Evolutionary conservation across 2,329 filamentous ascomycete species (phyloP), one percentile per base, ranked within the genome.

Genomic region (Daldinia sp.): DNA sequence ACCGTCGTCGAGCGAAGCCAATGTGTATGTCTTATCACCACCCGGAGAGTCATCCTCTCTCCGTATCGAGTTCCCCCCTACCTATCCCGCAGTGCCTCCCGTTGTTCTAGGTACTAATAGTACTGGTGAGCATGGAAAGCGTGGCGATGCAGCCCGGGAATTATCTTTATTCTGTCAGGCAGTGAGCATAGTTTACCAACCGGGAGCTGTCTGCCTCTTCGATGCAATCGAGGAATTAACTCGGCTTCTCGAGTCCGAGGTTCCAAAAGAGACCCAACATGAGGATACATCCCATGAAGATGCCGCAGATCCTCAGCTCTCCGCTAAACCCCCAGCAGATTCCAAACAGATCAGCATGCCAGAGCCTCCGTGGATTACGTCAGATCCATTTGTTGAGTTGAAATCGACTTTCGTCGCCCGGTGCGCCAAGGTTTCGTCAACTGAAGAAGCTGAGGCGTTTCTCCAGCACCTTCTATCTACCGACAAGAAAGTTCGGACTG

Each of bases 371-470:
- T 99, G 96, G 96, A 85, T 85, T 0, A 72, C 94, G 0, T 97
- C 93, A 0, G 89, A 92, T 4, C 85, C 89, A 0, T 81, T 96
- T 6, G 86, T 89, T 0, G 94, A 97, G 79, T 91, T 93, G 78
- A 97, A 93, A 77, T 98, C 94, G 0, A 89, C 93, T 1, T 99
- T 99, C 78, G 75, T 98, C 50, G 96, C 92, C 1, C 90, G 94
- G 39, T 90, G 88, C 39, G 92, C 92, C 0, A 81, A 81, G 2
- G 93, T 97, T 1, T 82, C 85, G 0, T 92, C 90, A 3, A 88
- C 92, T 0, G 82, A 85, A 0, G 88, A 96, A 79, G 95, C 94
- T 2, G 88, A 89, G 65, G 80, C 82, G 2, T 94, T 88, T 75
- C 81, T 98, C 1, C 84, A 88, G 48, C 90, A 97, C 78, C 86